These are phyloP conservation scores for Teunomyces lycoperdinae DNA, from an alignment of 805 yeast species.

Conservation along the genomic window DNA sequence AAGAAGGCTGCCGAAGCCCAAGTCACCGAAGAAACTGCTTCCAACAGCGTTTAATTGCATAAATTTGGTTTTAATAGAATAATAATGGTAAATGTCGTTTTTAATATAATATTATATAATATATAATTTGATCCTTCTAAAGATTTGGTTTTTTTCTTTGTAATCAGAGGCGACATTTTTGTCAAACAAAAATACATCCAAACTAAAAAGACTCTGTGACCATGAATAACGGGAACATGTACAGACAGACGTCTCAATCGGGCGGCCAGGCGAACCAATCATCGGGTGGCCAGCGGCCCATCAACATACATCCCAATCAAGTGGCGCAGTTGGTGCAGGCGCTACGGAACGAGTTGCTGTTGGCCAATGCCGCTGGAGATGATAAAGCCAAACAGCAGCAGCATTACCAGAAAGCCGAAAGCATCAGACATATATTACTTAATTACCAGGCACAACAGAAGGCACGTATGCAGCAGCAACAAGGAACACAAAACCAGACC, in stretches of 20 bases:
- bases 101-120: background rate
- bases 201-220: background rate
- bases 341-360: conserved; percentile 54
- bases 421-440: conserved; percentile 57
- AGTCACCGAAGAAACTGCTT: conserved; percentile 4
- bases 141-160: no score
- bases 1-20: conserved; percentile 13
- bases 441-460: conserved; percentile 50
- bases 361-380: conserved; percentile 61
- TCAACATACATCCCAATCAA: conserved; percentile 45
- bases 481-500: conserved; percentile 9
- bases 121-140: no score
- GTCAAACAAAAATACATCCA: background rate
- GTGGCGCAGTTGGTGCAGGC: conserved; percentile 60
- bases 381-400: conserved; percentile 61
- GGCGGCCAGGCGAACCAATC: background rate
- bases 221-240: conserved; percentile 4
- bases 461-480: conserved; percentile 17
- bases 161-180: background rate
- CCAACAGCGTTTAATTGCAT: conserved; percentile 6
- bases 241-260: background rate
- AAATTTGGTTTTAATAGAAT: background rate
- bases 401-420: conserved; percentile 60
- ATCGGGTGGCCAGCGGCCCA: conserved; percentile 10
- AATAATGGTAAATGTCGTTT: background rate